Conservation (phyloP, 352 stramenopile genomes). For the Phytophthora palmivora region DNA sequence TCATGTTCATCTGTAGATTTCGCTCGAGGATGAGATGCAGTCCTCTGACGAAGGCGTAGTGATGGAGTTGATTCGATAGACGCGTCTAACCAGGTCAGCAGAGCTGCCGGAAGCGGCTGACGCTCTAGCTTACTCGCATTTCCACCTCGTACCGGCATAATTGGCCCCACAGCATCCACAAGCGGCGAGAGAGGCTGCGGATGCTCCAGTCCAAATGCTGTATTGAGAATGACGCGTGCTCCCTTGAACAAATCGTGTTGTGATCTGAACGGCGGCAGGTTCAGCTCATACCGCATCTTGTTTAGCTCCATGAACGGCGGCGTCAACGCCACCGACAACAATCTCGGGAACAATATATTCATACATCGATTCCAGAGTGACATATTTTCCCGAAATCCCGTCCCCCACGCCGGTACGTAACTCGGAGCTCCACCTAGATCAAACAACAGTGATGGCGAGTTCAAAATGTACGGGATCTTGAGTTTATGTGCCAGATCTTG, state of each 20-base stretch:
- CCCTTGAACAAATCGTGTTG: constrained; percentile 92
- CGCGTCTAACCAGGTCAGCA: constrained; percentile 53
- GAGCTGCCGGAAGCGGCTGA: constrained; percentile 34
- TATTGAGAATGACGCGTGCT: constrained; percentile 87
- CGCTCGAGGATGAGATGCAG: constrained; percentile 15
- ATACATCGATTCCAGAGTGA: constrained; percentile 90
- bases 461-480: constrained; percentile 76
- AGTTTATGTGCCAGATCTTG: constrained; percentile 85
- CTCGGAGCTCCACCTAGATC: constrained; percentile 72
- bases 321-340: constrained; percentile 88
- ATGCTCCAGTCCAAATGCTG: constrained; percentile 88
- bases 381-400: constrained; percentile 83
- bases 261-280: constrained; percentile 74
- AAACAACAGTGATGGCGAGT: constrained; percentile 89
- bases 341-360: constrained; percentile 89
- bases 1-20: constrained; percentile 24
- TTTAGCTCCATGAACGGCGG: constrained; percentile 91
- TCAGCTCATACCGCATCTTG: constrained; percentile 83
- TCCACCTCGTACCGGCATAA: constrained; percentile 57
- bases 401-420: constrained; percentile 88
- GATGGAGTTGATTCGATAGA: constrained; percentile 24
- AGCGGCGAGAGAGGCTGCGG: constrained; percentile 78
- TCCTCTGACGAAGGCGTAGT: constrained; percentile 38
- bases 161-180: constrained; percentile 77
- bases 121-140: constrained; percentile 44